Conservation (phyloP, 495 filamentous ascomycete species). For the Bryoglossum gracile region DNA sequence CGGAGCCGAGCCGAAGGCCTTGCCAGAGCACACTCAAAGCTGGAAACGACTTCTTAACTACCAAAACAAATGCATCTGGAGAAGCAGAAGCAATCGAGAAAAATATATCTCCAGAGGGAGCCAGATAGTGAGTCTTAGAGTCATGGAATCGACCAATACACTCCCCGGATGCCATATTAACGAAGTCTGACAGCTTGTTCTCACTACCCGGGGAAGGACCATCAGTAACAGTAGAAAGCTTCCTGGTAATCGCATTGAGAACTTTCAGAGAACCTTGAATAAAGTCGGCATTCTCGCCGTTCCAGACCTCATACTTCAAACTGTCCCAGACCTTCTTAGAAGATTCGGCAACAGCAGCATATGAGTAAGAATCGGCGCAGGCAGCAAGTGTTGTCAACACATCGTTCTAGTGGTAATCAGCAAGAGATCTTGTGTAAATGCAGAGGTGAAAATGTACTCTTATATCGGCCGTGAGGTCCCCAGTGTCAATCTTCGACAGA, state of each 20-base stretch:
- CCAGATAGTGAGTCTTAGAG: constrained; percentile 6
- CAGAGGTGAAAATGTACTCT: constrained; percentile 14
- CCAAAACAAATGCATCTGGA: constrained; percentile 10
- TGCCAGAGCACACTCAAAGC: constrained; percentile 11
- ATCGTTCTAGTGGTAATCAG: constrained; percentile 32
- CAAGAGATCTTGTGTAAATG: neutral
- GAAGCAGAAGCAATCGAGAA: constrained; percentile 32
- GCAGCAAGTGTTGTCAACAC: constrained; percentile 41
- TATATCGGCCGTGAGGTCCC: constrained; percentile 41
- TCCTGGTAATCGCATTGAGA: constrained; percentile 33
- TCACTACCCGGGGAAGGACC: neutral
- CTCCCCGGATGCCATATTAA: constrained; percentile 5
- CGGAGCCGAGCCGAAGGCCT: neutral
- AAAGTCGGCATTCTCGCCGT: constrained; percentile 44
- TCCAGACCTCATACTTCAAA: constrained; percentile 52
- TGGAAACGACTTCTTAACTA: constrained; percentile 5
- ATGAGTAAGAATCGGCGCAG: constrained; percentile 36
- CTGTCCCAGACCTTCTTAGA: constrained; percentile 43
- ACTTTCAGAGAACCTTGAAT: constrained; percentile 41
- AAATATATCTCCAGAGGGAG: constrained; percentile 26
- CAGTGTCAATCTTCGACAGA: constrained; percentile 36
- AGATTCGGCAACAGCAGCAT: constrained; percentile 33
- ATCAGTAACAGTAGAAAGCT: neutral
- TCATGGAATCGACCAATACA: constrained; percentile 14
- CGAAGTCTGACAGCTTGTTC: neutral